Percentiles rank a stretch among this genome's conserved stretches.
Evolutionary conservation across 306 rosid genomes (phyloP).

Genomic region (Casuarina cunninghamiana): DNA sequence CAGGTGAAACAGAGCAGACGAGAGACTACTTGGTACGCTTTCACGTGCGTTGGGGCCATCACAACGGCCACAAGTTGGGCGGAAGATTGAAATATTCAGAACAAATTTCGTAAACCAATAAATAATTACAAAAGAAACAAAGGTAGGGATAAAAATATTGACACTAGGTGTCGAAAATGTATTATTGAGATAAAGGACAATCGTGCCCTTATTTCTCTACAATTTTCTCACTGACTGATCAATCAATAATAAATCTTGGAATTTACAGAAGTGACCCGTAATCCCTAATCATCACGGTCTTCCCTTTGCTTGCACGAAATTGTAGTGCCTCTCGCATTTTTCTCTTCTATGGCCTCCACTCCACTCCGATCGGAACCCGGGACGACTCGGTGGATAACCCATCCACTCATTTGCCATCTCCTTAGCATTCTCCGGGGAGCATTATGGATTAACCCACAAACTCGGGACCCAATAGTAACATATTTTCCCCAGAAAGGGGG

Average conservation of each 20-base stretch:
- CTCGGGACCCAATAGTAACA: conserved; percentile 5
- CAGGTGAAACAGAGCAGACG: conserved; percentile 40
- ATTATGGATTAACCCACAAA: neutral
- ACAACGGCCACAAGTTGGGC: conserved; percentile 52
- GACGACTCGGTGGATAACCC: conserved; percentile 67
- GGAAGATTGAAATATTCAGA: conserved; percentile 35
- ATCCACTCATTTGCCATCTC: conserved; percentile 72
- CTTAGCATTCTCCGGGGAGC: conserved; percentile 57
- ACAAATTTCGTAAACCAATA: neutral
- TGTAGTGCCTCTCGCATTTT: neutral
- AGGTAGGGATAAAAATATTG: neutral
- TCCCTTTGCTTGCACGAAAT: neutral
- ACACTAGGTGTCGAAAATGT: conserved; percentile 7
- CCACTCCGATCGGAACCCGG: conserved; percentile 62
- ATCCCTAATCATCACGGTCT: neutral
- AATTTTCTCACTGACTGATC: conserved; percentile 32
- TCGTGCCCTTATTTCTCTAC: conserved; percentile 35
- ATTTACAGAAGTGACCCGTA: conserved; percentile 33
- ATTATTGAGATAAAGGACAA: conserved; percentile 12
- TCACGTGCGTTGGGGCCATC: conserved; percentile 54
- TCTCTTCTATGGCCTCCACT: conserved; percentile 15
- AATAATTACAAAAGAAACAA: too few relatives aligned
- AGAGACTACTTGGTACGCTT: conserved; percentile 28
- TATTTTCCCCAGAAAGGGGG: neutral
- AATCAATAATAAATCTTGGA: conserved; percentile 36